Percentiles rank a stretch among this genome's conserved stretches.
Conservation (phyloP, 257 asterid species). For the Nicotiana tomentosiformis region DNA sequence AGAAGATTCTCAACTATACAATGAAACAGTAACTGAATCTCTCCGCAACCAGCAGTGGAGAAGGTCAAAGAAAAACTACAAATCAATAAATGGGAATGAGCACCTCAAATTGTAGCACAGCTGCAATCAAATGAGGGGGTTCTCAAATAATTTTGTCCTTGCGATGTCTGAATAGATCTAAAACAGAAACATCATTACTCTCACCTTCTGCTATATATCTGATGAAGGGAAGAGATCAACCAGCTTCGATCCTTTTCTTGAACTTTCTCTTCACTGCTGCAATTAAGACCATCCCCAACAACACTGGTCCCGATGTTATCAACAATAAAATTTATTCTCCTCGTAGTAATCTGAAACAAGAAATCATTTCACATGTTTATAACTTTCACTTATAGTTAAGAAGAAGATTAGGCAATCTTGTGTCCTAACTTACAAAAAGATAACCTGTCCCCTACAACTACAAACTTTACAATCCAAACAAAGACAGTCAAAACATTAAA, state of each 20-base stretch:
- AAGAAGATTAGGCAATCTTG: not conserved
- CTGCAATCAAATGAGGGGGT: not conserved
- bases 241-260: constrained; percentile 92
- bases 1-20: not conserved
- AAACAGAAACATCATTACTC: constrained; percentile 17
- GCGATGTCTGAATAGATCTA: constrained; percentile 8
- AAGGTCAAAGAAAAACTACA: not conserved
- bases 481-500: not conserved
- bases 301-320: constrained; percentile 54
- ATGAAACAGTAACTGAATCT: not conserved
- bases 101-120: not conserved
- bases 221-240: constrained; percentile 90
- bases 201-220: constrained; percentile 98
- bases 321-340: constrained; percentile 83
- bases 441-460: not conserved
- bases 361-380: not conserved
- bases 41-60: not conserved
- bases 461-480: not conserved
- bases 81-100: not conserved
- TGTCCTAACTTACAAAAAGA: not conserved
- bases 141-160: constrained; percentile 1
- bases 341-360: constrained; percentile 68
- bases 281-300: constrained; percentile 40
- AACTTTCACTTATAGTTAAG: not conserved
- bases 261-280: constrained; percentile 42